A percentile compares a stretch with the other conserved stretches of the same genome.
Evolutionary conservation across 2,329 filamentous ascomycete species (phyloP).

Genomic region (Septoria linicola): DNA sequence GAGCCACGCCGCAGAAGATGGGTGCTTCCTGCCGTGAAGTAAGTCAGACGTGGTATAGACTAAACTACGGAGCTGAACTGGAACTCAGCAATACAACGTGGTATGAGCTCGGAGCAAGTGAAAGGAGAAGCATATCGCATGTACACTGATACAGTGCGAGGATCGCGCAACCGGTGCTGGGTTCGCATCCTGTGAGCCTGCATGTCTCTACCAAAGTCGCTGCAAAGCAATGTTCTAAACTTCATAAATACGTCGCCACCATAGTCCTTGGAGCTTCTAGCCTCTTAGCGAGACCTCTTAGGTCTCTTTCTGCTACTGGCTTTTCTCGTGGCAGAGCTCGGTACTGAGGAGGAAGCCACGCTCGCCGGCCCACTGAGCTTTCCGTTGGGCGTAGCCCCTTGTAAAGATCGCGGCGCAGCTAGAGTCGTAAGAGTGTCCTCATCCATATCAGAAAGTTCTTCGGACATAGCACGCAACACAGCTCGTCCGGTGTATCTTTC

Average conservation of each 20-base stretch:
- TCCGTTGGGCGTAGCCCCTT: constrained; percentile 23
- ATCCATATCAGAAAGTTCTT: constrained; percentile 80
- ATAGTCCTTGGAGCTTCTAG: no score
- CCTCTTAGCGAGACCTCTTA: constrained; percentile 15
- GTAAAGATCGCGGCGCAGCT: constrained; percentile 12
- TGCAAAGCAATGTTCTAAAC: not conserved
- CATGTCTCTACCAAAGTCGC: not conserved
- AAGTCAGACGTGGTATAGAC: no score
- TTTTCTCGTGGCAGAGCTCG: constrained; percentile 1
- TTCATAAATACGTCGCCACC: no score
- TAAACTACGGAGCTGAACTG: no score
- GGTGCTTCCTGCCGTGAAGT: no score
- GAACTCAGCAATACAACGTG: no score
- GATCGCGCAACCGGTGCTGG: no score
- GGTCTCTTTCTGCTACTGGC: constrained; percentile 16
- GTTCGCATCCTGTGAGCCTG: no score
- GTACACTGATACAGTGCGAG: no score
- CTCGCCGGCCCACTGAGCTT: constrained; percentile 12
- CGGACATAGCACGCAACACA: constrained; percentile 70
- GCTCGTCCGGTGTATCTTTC: constrained; percentile 73
- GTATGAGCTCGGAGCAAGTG: no score
- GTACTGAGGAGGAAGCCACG: not conserved
- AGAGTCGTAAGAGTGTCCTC: constrained; percentile 78
- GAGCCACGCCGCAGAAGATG: no score
- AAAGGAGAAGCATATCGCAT: no score